phyloP scores from a whole-genome alignment of 306 rosid species.

The Castanea crenata region DNA sequence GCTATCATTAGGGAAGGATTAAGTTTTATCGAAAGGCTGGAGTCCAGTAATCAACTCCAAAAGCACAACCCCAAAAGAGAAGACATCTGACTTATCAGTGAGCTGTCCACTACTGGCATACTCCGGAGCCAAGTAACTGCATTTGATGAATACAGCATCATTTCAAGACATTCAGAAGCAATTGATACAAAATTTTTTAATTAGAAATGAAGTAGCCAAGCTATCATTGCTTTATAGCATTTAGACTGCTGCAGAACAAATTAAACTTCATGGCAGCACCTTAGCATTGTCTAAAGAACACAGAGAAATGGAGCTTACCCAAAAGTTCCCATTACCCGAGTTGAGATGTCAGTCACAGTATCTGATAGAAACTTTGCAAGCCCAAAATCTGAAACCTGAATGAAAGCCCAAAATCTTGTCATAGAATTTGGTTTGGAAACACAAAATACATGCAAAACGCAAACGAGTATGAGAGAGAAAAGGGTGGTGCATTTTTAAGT shows the following conservation, averaged over 20 bases:
- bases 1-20: constrained; percentile 50
- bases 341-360: constrained; percentile 54
- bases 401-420: neutral
- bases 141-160: constrained; percentile 8
- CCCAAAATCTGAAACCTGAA: constrained; percentile 69
- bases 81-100: constrained; percentile 67
- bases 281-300: neutral
- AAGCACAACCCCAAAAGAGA: constrained; percentile 67
- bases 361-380: constrained; percentile 52
- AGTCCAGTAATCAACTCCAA: constrained; percentile 66
- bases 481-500: neutral
- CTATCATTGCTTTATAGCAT: neutral
- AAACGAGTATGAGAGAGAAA: too few species aligned
- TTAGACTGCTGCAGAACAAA: neutral
- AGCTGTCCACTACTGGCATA: constrained; percentile 67
- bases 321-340: constrained; percentile 74
- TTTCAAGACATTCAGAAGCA: neutral
- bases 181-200: neutral
- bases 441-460: too few species aligned
- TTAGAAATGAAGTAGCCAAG: neutral
- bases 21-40: constrained; percentile 47
- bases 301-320: constrained; percentile 40
- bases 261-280: neutral
- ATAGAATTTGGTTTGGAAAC: too few species aligned
- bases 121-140: constrained; percentile 71